These are phyloP conservation scores for Arthrobotrys conoides DNA, from an alignment of 2,329 filamentous ascomycete species.

Conservation along the genomic window DNA sequence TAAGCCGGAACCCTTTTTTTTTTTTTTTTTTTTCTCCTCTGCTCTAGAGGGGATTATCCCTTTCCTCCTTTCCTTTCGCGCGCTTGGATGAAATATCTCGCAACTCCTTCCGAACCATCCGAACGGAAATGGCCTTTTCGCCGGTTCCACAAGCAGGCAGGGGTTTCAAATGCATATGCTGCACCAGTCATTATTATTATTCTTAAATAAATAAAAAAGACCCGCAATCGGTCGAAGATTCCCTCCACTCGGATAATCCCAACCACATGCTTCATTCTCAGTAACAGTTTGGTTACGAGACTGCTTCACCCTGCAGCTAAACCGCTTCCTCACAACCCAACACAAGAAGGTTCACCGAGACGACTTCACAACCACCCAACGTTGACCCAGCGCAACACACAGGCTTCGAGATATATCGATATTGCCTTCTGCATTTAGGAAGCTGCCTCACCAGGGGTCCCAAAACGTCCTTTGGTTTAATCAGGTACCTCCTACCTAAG, in stretches of 20 bases:
- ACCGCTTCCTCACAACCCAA: not conserved
- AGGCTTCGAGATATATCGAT: not conserved
- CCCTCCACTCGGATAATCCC: conserved; percentile 13
- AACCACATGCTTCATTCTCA: conserved; percentile 10
- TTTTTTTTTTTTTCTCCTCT: conserved; percentile 29
- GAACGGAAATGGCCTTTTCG: conserved; percentile 49
- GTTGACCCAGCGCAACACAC: conserved; percentile 4
- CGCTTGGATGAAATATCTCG: conserved; percentile 13
- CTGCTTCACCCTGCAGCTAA: too few relatives aligned
- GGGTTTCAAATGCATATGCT: too few relatives aligned
- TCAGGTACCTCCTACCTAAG: not conserved
- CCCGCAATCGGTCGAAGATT: conserved; percentile 18
- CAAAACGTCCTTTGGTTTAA: not conserved
- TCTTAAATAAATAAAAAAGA: not conserved
- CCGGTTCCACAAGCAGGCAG: conserved; percentile 33
- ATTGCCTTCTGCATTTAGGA: not conserved
- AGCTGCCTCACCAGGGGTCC: not conserved
- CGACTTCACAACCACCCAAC: too few relatives aligned
- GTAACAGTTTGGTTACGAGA: too few relatives aligned
- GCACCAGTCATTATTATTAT: too few relatives aligned
- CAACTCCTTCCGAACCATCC: conserved; percentile 35
- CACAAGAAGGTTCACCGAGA: too few relatives aligned
- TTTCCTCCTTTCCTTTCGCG: conserved; percentile 25
- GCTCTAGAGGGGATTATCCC: too few relatives aligned
- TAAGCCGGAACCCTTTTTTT: conserved; percentile 3